phyloP scores from a whole-genome alignment of 1,284 basidiomycete genomes.

The Ganoderma lucidum region DNA sequence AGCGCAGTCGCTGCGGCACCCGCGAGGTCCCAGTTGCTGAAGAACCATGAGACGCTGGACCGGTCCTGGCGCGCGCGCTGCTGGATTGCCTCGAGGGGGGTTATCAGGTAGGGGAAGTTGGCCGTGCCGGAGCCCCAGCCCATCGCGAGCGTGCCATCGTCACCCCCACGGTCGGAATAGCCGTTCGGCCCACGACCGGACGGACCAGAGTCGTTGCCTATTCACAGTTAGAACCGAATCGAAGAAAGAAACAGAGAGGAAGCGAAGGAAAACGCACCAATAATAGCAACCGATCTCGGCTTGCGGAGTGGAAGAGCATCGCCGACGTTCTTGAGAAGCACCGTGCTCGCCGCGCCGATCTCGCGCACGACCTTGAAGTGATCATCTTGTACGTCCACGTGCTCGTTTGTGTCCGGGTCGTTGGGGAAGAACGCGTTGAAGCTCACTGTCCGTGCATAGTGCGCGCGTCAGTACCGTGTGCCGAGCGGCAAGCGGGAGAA shows the following conservation, averaged over 20 bases:
- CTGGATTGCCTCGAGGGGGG: constrained; percentile 79
- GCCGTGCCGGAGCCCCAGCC: constrained; percentile 73
- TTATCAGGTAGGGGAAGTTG: constrained; percentile 68
- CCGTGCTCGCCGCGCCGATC: constrained; percentile 79
- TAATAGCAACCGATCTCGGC: constrained; percentile 64
- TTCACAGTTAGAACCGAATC: not conserved
- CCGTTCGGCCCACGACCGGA: constrained; percentile 76
- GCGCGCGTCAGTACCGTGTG: constrained; percentile 21
- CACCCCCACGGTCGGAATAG: constrained; percentile 70
- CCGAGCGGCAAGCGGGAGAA: constrained; percentile 27
- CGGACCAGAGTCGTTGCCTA: constrained; percentile 68
- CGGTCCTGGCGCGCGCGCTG: constrained; percentile 63
- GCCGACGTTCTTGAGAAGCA: constrained; percentile 83
- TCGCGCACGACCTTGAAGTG: constrained; percentile 76
- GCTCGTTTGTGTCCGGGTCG: constrained; percentile 63
- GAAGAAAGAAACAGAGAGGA: not conserved
- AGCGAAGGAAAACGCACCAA: constrained; percentile 45
- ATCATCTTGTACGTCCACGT: constrained; percentile 81
- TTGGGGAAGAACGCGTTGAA: constrained; percentile 67
- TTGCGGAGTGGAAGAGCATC: constrained; percentile 72
- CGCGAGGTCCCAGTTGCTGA: constrained; percentile 71
- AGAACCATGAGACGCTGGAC: constrained; percentile 57
- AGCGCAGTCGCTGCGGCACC: constrained; percentile 59
- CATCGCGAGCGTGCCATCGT: constrained; percentile 80
- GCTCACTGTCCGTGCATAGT: constrained; percentile 45